Percentiles rank a stretch among this genome's conserved stretches.
phyloP scores from a whole-genome alignment of 202 grass and related monocot species.

The Sporobolus alterniflorus region DNA sequence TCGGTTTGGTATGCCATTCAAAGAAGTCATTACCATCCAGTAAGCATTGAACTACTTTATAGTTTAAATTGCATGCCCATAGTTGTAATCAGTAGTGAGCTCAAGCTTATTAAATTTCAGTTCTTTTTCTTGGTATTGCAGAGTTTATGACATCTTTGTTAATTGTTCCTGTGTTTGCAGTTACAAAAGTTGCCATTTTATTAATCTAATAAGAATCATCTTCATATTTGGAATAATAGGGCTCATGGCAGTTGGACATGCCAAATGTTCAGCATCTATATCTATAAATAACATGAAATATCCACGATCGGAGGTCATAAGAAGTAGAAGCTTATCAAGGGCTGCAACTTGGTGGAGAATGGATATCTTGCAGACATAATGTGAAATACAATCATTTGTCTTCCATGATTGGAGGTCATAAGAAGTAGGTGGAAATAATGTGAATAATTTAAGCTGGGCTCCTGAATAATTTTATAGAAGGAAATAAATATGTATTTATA shows the following conservation, averaged over 20 bases:
- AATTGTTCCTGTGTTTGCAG: not conserved
- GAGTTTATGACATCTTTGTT: not conserved
- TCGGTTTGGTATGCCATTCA: not conserved
- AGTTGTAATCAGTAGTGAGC: not conserved
- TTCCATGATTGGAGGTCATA: too few species aligned
- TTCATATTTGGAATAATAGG: not conserved
- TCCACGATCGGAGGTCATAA: too few species aligned
- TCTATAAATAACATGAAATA: too few species aligned
- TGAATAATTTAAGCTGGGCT: too few species aligned
- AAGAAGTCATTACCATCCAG: not conserved
- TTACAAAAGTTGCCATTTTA: not conserved
- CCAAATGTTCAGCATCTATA: not conserved
- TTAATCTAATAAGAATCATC: not conserved
- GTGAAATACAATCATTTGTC: too few species aligned
- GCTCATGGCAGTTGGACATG: not conserved
- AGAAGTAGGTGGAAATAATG: too few species aligned
- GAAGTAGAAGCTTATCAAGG: too few species aligned
- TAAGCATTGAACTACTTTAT: not conserved
- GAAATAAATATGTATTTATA: too few species aligned
- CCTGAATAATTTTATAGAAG: too few species aligned
- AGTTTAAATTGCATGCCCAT: not conserved
- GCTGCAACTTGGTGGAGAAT: too few species aligned
- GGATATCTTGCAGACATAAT: too few species aligned
- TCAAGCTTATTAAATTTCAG: not conserved
- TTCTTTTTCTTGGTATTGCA: not conserved